Evolutionary conservation across 140 eudicot species (phyloP).

Genomic region (Artemisia princeps): DNA sequence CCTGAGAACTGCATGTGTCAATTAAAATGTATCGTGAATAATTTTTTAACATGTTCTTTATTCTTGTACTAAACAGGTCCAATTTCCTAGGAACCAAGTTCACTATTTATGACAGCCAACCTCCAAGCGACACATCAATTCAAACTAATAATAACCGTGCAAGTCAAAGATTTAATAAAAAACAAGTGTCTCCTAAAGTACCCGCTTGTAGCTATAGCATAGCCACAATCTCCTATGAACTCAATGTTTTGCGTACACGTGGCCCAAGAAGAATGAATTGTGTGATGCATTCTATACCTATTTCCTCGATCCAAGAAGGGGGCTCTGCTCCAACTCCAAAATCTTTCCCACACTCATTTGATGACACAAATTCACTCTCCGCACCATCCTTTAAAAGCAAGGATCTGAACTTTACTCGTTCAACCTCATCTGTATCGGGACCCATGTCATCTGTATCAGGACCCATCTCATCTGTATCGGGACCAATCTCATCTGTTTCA

Average conservation of each 20-base stretch:
- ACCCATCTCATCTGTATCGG: constrained; percentile 17
- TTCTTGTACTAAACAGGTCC: constrained; percentile 39
- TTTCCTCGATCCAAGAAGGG: constrained; percentile 71
- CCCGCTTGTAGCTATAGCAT: constrained; percentile 57
- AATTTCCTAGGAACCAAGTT: constrained; percentile 85
- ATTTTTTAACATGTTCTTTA: neutral
- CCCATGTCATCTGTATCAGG: constrained; percentile 16
- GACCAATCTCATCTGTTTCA: constrained; percentile 24
- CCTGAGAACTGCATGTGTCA: neutral
- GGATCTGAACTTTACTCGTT: constrained; percentile 23
- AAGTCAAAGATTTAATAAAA: constrained; percentile 45
- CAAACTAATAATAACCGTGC: constrained; percentile 28
- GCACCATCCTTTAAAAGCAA: constrained; percentile 32
- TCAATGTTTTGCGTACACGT: constrained; percentile 73
- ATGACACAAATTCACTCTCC: constrained; percentile 27
- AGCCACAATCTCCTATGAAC: constrained; percentile 68
- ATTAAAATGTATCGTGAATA: neutral
- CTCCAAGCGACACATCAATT: constrained; percentile 32
- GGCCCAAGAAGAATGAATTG: constrained; percentile 85
- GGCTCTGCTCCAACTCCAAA: constrained; percentile 79
- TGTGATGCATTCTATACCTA: constrained; percentile 62
- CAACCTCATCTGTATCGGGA: constrained; percentile 23
- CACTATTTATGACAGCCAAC: constrained; percentile 64
- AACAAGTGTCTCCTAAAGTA: constrained; percentile 55
- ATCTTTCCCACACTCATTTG: constrained; percentile 40